Conservation (phyloP, 2,329 filamentous ascomycete genomes). For the Trichocomaceae sp. region DNA sequence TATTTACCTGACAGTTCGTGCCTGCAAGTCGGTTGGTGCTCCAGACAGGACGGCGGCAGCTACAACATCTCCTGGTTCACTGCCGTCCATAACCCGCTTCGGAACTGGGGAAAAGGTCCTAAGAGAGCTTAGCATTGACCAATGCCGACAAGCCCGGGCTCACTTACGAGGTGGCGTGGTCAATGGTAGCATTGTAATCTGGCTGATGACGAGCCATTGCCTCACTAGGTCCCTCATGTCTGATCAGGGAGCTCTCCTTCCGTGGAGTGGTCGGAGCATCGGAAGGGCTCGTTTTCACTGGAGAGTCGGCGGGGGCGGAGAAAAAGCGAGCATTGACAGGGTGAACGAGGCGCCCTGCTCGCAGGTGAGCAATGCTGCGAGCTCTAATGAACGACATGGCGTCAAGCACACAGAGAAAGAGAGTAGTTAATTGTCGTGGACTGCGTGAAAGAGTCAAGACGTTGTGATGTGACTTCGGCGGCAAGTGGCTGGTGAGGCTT, state of each 20-base stretch:
- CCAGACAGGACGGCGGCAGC: constrained; percentile 84
- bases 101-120: constrained; percentile 90
- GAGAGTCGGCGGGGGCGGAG: constrained; percentile 43
- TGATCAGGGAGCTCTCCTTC: constrained; percentile 43
- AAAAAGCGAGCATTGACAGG: constrained; percentile 36
- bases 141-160: constrained; percentile 5
- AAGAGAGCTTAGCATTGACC: constrained; percentile 24
- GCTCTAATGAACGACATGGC: constrained; percentile 62
- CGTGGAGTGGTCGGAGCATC: constrained; percentile 38
- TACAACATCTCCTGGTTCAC: constrained; percentile 66
- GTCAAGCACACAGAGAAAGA: constrained; percentile 16
- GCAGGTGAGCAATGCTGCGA: constrained; percentile 32
- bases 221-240: constrained; percentile 45
- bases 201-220: constrained; percentile 61
- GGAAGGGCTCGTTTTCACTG: constrained; percentile 45
- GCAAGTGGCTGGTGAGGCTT: constrained; percentile 12
- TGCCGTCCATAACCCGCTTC: constrained; percentile 82
- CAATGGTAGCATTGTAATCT: constrained; percentile 71
- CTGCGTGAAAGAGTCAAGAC: constrained; percentile 16
- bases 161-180: constrained; percentile 84
- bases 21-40: constrained; percentile 88
- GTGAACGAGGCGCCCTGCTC: constrained; percentile 24
- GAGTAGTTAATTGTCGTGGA: constrained; percentile 2
- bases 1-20: constrained; percentile 85
- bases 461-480: constrained; percentile 10